Percentiles rank a stretch among this genome's conserved stretches.
Evolutionary conservation across 2,329 filamentous ascomycete species (phyloP).

Genomic region (Aspergillus pseudonomiae): DNA sequence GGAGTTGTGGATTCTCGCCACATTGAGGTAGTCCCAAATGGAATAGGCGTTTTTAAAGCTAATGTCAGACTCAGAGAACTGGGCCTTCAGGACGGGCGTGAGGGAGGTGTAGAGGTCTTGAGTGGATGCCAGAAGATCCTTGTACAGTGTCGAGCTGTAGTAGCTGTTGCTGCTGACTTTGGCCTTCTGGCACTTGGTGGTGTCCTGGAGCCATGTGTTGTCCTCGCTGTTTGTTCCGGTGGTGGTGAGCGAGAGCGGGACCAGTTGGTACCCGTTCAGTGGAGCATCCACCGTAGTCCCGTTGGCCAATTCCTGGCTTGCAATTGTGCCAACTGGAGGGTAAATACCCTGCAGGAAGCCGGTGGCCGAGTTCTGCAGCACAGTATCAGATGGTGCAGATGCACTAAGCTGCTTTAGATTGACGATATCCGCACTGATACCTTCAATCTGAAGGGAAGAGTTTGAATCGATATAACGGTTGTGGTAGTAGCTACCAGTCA

Average conservation of each 20-base stretch:
- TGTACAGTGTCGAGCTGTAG: slow-evolving; percentile 50
- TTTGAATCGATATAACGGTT: slow-evolving; percentile 68
- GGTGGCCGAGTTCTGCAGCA: slow-evolving; percentile 74
- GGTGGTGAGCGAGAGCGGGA: slow-evolving; percentile 62
- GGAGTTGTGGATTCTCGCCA: slow-evolving; percentile 61
- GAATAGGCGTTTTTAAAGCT: slow-evolving; percentile 62
- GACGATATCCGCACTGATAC: slow-evolving; percentile 66
- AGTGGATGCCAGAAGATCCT: slow-evolving; percentile 49
- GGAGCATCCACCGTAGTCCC: slow-evolving; percentile 67
- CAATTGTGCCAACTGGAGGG: slow-evolving; percentile 65
- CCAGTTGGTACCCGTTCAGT: slow-evolving; percentile 77
- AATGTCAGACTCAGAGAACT: slow-evolving; percentile 49
- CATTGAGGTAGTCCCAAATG: slow-evolving; percentile 65
- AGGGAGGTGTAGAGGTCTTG: slow-evolving; percentile 54
- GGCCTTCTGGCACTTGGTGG: slow-evolving; percentile 42
- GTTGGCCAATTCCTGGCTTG: slow-evolving; percentile 68
- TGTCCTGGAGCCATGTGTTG: background rate
- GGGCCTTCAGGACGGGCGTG: slow-evolving; percentile 53
- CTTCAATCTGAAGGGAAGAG: slow-evolving; percentile 61
- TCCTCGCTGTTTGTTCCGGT: slow-evolving; percentile 16
- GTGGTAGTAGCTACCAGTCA: slow-evolving; percentile 60
- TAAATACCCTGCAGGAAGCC: slow-evolving; percentile 88
- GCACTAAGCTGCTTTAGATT: slow-evolving; percentile 69
- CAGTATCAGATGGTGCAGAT: slow-evolving; percentile 70
- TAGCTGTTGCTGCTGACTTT: slow-evolving; percentile 58